A percentile compares a stretch with the other conserved stretches of the same genome.
These are phyloP conservation scores for Dothiorella sarmentorum DNA, from an alignment of 2,329 filamentous ascomycete species.

Conservation along the genomic window DNA sequence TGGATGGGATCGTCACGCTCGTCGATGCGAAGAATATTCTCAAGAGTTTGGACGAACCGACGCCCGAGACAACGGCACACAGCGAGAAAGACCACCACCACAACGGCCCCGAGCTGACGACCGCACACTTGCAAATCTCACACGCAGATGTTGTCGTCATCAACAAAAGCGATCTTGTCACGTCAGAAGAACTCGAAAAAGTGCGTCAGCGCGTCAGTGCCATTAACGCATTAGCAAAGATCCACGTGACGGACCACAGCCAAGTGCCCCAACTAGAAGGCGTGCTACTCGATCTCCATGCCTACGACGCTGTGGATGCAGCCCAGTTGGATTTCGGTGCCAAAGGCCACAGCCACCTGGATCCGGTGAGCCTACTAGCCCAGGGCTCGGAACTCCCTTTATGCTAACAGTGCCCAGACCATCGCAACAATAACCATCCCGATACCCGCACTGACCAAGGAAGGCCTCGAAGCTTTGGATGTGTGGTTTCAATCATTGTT, in stretches of 20 bases:
- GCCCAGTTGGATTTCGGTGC: slow-evolving; percentile 61
- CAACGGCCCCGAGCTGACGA: slow-evolving; percentile 71
- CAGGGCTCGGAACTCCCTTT: not conserved
- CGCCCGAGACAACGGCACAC: slow-evolving; percentile 44
- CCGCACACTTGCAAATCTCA: slow-evolving; percentile 92
- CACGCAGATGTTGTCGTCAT: slow-evolving; percentile 93
- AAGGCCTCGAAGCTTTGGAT: slow-evolving; percentile 65
- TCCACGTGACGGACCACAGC: slow-evolving; percentile 78
- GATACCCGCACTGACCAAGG: slow-evolving; percentile 56
- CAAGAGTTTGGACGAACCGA: slow-evolving; percentile 69
- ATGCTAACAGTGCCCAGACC: slow-evolving; percentile 49
- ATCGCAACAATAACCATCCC: slow-evolving; percentile 79
- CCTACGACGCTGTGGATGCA: slow-evolving; percentile 78
- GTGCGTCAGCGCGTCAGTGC: slow-evolving; percentile 71
- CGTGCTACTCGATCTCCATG: slow-evolving; percentile 82
- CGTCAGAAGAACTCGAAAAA: slow-evolving; percentile 60
- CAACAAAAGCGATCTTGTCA: slow-evolving; percentile 89
- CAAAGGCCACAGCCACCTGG: slow-evolving; percentile 86
- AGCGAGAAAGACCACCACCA: slow-evolving; percentile 48
- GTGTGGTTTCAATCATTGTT: slow-evolving; percentile 77
- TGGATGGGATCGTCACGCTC: slow-evolving; percentile 93
- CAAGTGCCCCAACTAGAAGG: slow-evolving; percentile 79
- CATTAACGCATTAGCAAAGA: slow-evolving; percentile 85
- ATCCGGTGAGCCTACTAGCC: slow-evolving; percentile 61
- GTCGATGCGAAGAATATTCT: slow-evolving; percentile 94